phyloP scores from a whole-genome alignment of 2,329 filamentous ascomycete species.

The Fusarium sp. region DNA sequence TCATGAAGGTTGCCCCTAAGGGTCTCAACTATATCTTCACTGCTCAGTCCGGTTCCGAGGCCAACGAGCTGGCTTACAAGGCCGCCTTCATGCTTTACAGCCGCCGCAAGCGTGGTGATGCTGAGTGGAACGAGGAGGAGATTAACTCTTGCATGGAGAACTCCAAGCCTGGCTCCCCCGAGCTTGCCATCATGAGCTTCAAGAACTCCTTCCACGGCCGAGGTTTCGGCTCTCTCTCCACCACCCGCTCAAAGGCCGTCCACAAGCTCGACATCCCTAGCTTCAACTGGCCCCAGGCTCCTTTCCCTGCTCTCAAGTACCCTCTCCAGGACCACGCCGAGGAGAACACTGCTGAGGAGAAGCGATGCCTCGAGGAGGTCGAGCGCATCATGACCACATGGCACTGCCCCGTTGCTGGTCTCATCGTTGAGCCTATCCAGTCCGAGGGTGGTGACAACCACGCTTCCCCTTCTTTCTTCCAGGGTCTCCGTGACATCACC shows the following conservation, averaged over 20 bases:
- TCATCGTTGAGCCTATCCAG: constrained; percentile 84
- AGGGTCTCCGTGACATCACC: constrained; percentile 76
- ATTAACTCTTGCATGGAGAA: constrained; percentile 76
- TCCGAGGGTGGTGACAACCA: constrained; percentile 88
- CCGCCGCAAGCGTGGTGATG: constrained; percentile 76
- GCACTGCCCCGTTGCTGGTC: constrained; percentile 77
- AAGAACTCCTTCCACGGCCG: constrained; percentile 83
- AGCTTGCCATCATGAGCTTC: constrained; percentile 83
- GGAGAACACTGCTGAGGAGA: constrained; percentile 78
- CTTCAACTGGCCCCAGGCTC: constrained; percentile 87
- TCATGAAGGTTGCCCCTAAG: constrained; percentile 78
- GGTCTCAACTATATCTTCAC: constrained; percentile 85
- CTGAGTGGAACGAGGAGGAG: constrained; percentile 78
- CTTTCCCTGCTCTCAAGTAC: constrained; percentile 82
- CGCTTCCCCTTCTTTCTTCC: constrained; percentile 82
- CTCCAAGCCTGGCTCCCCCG: constrained; percentile 75
- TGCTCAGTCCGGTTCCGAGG: constrained; percentile 81
- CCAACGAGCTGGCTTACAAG: constrained; percentile 88
- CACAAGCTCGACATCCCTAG: constrained; percentile 91
- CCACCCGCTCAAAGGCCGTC: constrained; percentile 83
- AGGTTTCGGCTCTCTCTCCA: constrained; percentile 80
- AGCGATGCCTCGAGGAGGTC: constrained; percentile 77
- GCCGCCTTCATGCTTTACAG: constrained; percentile 86
- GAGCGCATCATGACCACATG: constrained; percentile 75
- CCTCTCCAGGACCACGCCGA: constrained; percentile 75